phyloP scores from a whole-genome alignment of 306 rosid species.

The Dryas octopetala region DNA sequence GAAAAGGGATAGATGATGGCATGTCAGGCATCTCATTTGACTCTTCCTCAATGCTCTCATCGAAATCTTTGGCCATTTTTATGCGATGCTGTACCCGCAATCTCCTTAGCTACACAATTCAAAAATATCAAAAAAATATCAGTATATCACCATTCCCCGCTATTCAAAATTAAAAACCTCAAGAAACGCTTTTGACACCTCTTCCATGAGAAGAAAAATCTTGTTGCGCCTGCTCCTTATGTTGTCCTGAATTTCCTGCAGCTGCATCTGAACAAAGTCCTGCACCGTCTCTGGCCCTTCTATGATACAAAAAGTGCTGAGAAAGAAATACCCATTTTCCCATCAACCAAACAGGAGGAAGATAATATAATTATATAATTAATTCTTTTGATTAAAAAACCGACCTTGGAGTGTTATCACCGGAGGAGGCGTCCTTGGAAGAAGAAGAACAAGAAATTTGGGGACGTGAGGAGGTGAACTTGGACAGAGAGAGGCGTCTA shows the following conservation, averaged over 20 bases:
- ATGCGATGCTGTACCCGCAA: constrained; percentile 81
- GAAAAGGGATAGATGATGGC: constrained; percentile 92
- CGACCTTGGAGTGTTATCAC: constrained; percentile 51
- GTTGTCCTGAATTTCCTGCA: constrained; percentile 83
- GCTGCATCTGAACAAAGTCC: constrained; percentile 91
- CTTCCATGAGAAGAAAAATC: constrained; percentile 95
- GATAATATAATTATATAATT: neutral
- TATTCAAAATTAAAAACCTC: neutral
- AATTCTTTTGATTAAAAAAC: too few relatives aligned
- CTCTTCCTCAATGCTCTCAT: constrained; percentile 55
- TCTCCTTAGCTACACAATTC: constrained; percentile 70
- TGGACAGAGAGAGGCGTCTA: constrained; percentile 30
- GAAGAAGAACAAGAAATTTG: constrained; percentile 49
- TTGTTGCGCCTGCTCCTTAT: constrained; percentile 84
- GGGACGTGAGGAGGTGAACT: constrained; percentile 28
- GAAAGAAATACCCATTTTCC: neutral
- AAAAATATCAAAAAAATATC: neutral
- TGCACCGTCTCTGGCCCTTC: constrained; percentile 97
- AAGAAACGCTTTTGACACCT: constrained; percentile 39
- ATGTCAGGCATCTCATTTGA: constrained; percentile 85
- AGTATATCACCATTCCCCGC: neutral
- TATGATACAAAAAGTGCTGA: constrained; percentile 85
- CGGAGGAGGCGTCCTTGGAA: constrained; percentile 45
- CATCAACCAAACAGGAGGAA: neutral
- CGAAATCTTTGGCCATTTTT: constrained; percentile 37